Evolutionary conservation across 176 grass and related monocot species (phyloP), one percentile per base, ranked within the genome.

Genomic region (Miscanthus lutarioriparius): DNA sequence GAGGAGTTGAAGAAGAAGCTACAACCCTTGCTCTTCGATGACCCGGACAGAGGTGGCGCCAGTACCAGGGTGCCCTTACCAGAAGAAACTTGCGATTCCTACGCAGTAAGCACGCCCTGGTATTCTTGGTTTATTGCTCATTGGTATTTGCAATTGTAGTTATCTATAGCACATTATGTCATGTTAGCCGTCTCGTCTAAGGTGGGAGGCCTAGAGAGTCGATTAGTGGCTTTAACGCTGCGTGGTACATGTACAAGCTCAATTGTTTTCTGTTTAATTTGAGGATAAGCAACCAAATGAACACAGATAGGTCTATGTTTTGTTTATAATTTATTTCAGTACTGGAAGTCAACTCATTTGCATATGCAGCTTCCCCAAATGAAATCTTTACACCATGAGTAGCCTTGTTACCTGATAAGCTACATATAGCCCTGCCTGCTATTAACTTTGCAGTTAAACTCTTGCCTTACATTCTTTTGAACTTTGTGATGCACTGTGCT

Each of bases 1-100:
- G 96, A 95, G 89, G 93, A 98, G 81, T 70, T 98, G 66, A 98
- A 86, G 80, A 98, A 90, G 85, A 98, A 95, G 74, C 82, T 95
- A 75, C 85, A 92, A 17, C 96, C 93, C 48, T 78, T 95, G 74
- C 87, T 98, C 66, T 98, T 98, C 61, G 91, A 92, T 41, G 73
- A 83, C 22, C 13, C 74, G 7, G 89, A 88, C 19, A 87, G 89
- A 33, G 85, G 72, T 11, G 87, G 74, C 13, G 53, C 76, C 33
- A 88, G 85, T 11, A 70, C 70, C 67, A 77, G 86, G 74, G 53
- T 74, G 11, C 68, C 89, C 32, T 27, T 88, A 7, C 88, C 79
- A 8, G 88, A 90, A 45, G 89, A 94, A 54, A 77, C 83, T 16
- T 91, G 77, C 26, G 87, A 93, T 35, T 98, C 96, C 49, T 95